Evolutionary conservation across 2,329 filamentous ascomycete genomes (phyloP), one percentile per base, ranked within the genome.

Genomic region (Exophiala oligosperma): DNA sequence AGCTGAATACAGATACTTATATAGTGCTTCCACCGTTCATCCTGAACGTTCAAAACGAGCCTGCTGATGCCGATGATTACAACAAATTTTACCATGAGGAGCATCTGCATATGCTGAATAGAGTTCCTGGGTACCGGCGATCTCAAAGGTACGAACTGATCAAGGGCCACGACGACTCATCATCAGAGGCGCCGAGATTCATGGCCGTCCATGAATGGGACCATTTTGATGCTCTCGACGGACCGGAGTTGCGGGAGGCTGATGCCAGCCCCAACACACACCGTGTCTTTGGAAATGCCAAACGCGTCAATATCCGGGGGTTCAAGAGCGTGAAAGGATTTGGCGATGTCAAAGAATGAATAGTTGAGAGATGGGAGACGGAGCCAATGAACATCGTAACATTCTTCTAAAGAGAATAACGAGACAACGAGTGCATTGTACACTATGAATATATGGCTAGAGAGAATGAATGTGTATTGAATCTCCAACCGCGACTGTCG

Each of bases 231-330:
- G 28, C 28, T 6, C 12, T 46, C 26, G 52, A 54, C 17, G 52
- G 52, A 4, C 52, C 52, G 1, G 52, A 54, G 26, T n/a, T 54
- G 7, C 29, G 52, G 24, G 52, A 54, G 38, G 52, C 52, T 21
- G 52, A 54, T 54, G 52, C 52, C 2, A 54, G 52, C 40, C 52
- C 52, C 21, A 54, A 54, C 12, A 54, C 52, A 24, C 52, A 54
- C 28, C 52, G 52, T 29, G 41, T 54, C 17, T 35, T 54, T 54
- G 52, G 52, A 6, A 54, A 48, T 37, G 40, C 52, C 3, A 48
- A 54, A 35, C 28, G 8, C 11, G 41, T 48, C 26, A 54, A 46
- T 32, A 32, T 54, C 29, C 24, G 52, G 52, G 52, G 52, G 12
- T 54, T 54, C 40, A 54, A 37, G 38, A n/a, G 29, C 38, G 41